Conservation (phyloP, 768 basidiomycete genomes). For the Chlorophyllum brunneum region DNA sequence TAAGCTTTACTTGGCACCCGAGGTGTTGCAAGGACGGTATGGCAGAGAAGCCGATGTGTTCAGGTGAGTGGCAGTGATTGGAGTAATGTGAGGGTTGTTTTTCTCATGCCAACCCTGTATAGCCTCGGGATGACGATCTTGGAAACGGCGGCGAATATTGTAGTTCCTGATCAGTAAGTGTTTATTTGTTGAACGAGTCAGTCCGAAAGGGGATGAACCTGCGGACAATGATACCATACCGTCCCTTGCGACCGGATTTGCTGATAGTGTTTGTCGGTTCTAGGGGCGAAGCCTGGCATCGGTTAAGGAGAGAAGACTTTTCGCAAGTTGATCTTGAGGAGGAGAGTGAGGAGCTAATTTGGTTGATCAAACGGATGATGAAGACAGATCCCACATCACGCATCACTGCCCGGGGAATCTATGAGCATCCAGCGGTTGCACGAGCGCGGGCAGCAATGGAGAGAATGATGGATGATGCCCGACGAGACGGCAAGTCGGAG, state of each 20-base stretch:
- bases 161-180: conserved; percentile 94
- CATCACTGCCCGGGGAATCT: conserved; percentile 51
- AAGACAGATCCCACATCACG: conserved; percentile 62
- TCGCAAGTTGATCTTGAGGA: conserved; percentile 72
- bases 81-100: conserved; percentile 8
- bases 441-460: conserved; percentile 68
- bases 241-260: conserved; percentile 15
- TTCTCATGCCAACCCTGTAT: conserved; percentile 38
- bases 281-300: conserved; percentile 94
- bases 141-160: conserved; percentile 92
- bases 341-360: conserved; percentile 60
- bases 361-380: conserved; percentile 76
- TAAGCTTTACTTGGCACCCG: conserved; percentile 94
- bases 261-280: conserved; percentile 25
- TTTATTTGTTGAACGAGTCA: conserved; percentile 10
- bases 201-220: conserved; percentile 11
- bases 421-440: conserved; percentile 57
- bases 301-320: conserved; percentile 88
- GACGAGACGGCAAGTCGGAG: conserved; percentile 31
- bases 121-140: conserved; percentile 96
- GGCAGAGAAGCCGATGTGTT: conserved; percentile 95
- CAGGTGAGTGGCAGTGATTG: conserved; percentile 62
- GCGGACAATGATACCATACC: conserved; percentile 12
- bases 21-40: conserved; percentile 89
- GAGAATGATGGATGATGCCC: conserved; percentile 31